These are phyloP conservation scores for Mortierella sp. DNA, from an alignment of 371 early-diverging fungal species.

Conservation along the genomic window DNA sequence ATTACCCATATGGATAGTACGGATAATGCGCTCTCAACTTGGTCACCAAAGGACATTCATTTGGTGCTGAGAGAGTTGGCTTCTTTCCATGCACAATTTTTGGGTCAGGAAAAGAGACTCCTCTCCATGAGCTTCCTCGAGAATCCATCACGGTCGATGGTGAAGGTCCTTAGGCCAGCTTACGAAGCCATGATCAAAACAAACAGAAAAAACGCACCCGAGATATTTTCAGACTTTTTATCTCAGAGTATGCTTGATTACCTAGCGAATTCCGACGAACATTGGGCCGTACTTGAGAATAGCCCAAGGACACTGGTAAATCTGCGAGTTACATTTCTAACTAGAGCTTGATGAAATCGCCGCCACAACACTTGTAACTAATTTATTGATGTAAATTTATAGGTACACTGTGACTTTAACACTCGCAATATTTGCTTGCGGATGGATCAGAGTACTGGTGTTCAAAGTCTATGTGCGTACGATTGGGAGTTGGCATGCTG, in stretches of 20 bases:
- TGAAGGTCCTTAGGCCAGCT: conserved; percentile 39
- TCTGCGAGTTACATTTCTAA: background rate
- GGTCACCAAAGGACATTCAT: conserved; percentile 49
- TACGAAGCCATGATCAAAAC: conserved; percentile 48
- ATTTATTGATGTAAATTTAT: background rate
- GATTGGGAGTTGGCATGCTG: conserved; percentile 57
- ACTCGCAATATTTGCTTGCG: conserved; percentile 53
- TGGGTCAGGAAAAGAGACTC: conserved; percentile 34
- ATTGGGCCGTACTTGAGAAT: conserved; percentile 44
- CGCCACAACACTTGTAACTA: background rate
- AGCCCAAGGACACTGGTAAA: conserved; percentile 52
- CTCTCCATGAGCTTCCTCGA: conserved; percentile 43
- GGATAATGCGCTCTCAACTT: conserved; percentile 21
- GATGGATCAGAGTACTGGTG: conserved; percentile 30
- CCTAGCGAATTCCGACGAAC: conserved; percentile 36
- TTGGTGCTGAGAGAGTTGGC: conserved; percentile 40
- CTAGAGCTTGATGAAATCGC: no score
- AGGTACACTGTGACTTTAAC: conserved; percentile 56
- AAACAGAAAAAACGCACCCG: conserved; percentile 36
- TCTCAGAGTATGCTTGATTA: conserved; percentile 37
- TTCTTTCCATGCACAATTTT: conserved; percentile 51
- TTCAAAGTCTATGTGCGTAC: conserved; percentile 38
- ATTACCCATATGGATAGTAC: conserved; percentile 55
- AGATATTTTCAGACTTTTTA: conserved; percentile 26
- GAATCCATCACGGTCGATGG: conserved; percentile 42